Percentiles rank a stretch among this genome's conserved stretches.
Evolutionary conservation across 306 rosid species (phyloP).

Genomic region (Clitoria ternatea): DNA sequence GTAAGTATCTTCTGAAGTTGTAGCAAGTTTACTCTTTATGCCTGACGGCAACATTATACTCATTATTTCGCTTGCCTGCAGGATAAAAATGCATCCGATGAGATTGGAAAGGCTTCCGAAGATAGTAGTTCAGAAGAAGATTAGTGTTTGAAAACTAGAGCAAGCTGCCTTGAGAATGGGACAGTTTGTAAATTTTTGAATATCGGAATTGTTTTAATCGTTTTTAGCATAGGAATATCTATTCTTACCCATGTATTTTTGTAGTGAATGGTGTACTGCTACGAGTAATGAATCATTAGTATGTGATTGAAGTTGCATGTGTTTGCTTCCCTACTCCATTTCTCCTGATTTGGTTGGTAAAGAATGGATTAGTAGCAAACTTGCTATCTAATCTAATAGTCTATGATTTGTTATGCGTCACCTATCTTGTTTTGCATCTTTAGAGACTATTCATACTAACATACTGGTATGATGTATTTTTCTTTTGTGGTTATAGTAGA

Average conservation of each 20-base stretch:
- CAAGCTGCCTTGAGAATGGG: background rate
- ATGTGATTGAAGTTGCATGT: background rate
- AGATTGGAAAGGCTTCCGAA: constrained; percentile 46
- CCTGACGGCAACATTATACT: background rate
- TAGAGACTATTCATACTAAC: no score
- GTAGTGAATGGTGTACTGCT: background rate
- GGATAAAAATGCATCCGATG: constrained; percentile 53
- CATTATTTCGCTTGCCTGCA: constrained; percentile 21
- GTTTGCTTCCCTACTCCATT: background rate
- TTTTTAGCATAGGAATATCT: background rate
- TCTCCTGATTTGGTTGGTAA: background rate
- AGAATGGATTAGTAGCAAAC: background rate
- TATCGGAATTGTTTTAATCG: background rate
- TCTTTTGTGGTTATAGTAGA: no score
- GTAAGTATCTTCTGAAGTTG: constrained; percentile 38
- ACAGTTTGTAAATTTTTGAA: constrained; percentile 9
- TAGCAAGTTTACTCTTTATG: background rate
- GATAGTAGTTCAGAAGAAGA: constrained; percentile 75
- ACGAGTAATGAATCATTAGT: background rate
- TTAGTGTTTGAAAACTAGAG: constrained; percentile 27
- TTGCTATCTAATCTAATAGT: background rate
- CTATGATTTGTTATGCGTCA: background rate
- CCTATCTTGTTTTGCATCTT: background rate
- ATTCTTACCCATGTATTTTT: background rate
- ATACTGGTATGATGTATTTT: no score